Evolutionary conservation across 345 rosid species (phyloP), one percentile per base, ranked within the genome.

Genomic region (Citrus hindsii): DNA sequence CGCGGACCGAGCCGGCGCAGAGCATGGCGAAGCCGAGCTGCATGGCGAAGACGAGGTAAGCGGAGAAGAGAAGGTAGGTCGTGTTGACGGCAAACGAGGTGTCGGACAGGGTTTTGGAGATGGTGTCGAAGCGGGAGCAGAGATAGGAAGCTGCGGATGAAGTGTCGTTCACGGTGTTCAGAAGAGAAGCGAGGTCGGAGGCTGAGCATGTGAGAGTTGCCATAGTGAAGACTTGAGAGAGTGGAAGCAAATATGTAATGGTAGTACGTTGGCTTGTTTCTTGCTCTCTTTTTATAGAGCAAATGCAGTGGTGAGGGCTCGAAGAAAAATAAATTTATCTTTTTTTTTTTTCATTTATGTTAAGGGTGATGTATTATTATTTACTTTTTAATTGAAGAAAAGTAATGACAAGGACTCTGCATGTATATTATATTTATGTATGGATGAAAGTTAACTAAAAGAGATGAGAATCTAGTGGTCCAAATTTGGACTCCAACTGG

Each of bases 1-100:
- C 95, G 3, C 92, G 85, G 60, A 93, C 93, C 1, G 95, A 93
- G 21, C 97, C 95, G 2, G 93, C 93, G 30, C 97, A 89, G 25
- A 92, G 91, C 97, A 92, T 92, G 77, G 97, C 97, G 33, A 93
- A 93, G 71, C 95, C 97, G 0, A 93, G 85, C 73, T 93, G 95
- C 97, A 93, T 91, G 79, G 93, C 84, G 76, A 93, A 93, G 65
- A 89, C 97, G 4, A 93, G 88, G 86, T 92, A 92, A 79, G 97
- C 88, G 6, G 93, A 91, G 87, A 92, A 92, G 80, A 92, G 93
- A 79, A 92, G 95, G 80, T 86, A 92, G 56, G 92, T 92, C 85
- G 59, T 89, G 88, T 93, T 85, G 4, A 93, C 76, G 76, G 97
- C 93, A 40, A 60, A 80, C 46, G 83, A 75, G 21, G 90, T 60